Conservation (phyloP, 768 basidiomycete genomes). For the Basidioascus undulatus region DNA sequence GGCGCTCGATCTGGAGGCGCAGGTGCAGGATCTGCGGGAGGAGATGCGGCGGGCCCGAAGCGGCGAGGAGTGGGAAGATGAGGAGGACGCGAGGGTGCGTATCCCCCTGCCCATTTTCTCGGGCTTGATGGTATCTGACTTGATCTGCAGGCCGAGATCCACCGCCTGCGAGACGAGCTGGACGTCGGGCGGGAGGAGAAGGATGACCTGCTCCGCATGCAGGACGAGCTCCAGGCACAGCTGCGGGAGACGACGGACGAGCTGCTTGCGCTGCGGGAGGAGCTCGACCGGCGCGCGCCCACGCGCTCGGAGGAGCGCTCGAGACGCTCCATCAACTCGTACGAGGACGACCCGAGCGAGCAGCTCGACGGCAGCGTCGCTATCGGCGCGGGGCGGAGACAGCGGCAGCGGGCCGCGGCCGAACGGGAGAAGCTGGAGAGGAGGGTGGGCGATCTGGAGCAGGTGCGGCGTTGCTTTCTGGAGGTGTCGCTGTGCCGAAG, state of each 20-base stretch:
- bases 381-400: too few species aligned
- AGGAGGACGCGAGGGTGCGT: slow-evolving; percentile 10
- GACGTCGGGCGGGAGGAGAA: slow-evolving; percentile 33
- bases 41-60: too few species aligned
- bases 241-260: slow-evolving; percentile 6
- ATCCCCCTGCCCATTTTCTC: too few species aligned
- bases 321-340: too few species aligned
- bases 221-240: slow-evolving; percentile 7
- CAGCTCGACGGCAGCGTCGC: too few species aligned
- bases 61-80: slow-evolving; percentile 4
- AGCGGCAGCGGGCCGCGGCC: too few species aligned
- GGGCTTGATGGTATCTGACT: neutral
- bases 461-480: slow-evolving; percentile 2
- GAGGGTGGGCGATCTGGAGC: slow-evolving; percentile 7
- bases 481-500: neutral
- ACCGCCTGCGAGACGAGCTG: slow-evolving; percentile 40
- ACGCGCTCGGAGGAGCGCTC: too few species aligned
- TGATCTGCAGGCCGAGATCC: slow-evolving; percentile 30
- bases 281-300: too few species aligned
- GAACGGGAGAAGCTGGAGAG: slow-evolving; percentile 6
- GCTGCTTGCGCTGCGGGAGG: slow-evolving; percentile 4
- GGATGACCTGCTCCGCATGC: slow-evolving; percentile 24
- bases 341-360: neutral
- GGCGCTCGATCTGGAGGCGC: slow-evolving; percentile 11
- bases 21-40: slow-evolving; percentile 9